Conservation (phyloP, 1,284 basidiomycete species). For the Rhodofomes roseus region DNA sequence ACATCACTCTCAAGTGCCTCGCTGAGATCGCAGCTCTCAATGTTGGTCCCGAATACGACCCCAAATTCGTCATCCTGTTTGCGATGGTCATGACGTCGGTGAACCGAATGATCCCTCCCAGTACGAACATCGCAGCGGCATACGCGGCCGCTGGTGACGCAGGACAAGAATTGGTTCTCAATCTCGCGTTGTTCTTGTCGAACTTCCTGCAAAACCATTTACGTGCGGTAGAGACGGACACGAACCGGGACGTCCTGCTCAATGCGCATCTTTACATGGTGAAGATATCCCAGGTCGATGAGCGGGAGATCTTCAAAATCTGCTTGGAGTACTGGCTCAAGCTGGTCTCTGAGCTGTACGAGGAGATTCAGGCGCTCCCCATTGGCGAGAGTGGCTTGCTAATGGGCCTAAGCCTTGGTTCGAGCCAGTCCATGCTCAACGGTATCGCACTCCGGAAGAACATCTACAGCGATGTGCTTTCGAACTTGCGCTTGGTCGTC, state of each 20-base stretch:
- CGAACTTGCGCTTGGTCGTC: constrained; percentile 93
- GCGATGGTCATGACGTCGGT: constrained; percentile 97
- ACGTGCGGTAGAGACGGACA: constrained; percentile 88
- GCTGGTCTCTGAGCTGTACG: constrained; percentile 97
- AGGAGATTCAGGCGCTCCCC: constrained; percentile 91
- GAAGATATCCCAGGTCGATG: constrained; percentile 97
- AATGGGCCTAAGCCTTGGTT: constrained; percentile 86
- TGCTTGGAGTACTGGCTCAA: constrained; percentile 99
- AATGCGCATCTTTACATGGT: constrained; percentile 99
- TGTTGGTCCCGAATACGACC: constrained; percentile 98
- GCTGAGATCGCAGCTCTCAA: constrained; percentile 95
- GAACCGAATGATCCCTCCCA: constrained; percentile 97
- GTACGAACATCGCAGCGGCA: constrained; percentile 91
- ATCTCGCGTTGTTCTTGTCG: constrained; percentile 93
- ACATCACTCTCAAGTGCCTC: constrained; percentile 95
- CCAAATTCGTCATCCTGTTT: constrained; percentile 97
- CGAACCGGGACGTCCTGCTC: constrained; percentile 89
- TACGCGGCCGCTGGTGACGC: constrained; percentile 90
- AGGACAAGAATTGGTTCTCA: constrained; percentile 96
- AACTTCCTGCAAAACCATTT: constrained; percentile 96
- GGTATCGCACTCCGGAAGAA: constrained; percentile 87
- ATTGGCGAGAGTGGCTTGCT: constrained; percentile 92
- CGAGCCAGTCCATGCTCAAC: constrained; percentile 64
- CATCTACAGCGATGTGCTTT: constrained; percentile 92
- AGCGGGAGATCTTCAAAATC: constrained; percentile 99